These are phyloP conservation scores for Tulasnella sp. DNA, from an alignment of 768 basidiomycete species.

Conservation along the genomic window DNA sequence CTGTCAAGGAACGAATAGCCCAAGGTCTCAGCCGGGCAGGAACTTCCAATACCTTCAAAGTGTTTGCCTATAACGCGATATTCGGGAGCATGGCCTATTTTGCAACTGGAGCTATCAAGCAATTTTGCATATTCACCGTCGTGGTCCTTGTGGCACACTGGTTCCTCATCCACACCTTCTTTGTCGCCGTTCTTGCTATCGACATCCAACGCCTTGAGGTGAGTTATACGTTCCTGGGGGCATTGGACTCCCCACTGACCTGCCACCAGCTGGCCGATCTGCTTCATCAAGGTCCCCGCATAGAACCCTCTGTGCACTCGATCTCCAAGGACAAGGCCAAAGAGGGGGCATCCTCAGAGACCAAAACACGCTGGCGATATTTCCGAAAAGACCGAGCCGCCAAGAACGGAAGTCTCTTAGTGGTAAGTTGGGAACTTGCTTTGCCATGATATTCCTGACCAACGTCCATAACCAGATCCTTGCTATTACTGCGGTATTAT, in stretches of 20 bases:
- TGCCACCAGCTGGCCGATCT: slow-evolving; percentile 63
- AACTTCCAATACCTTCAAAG: slow-evolving; percentile 83
- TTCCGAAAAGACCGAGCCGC: slow-evolving; percentile 9
- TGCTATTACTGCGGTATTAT: slow-evolving; percentile 61
- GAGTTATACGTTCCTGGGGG: slow-evolving; percentile 20
- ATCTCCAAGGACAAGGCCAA: slow-evolving; percentile 23
- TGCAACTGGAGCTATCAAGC: slow-evolving; percentile 68
- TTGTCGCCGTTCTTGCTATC: slow-evolving; percentile 86
- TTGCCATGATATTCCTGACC: too few relatives aligned
- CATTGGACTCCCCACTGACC: slow-evolving; percentile 13
- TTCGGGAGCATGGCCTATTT: slow-evolving; percentile 65
- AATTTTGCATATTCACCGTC: slow-evolving; percentile 87
- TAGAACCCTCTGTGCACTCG: slow-evolving; percentile 35
- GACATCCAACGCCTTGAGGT: slow-evolving; percentile 90
- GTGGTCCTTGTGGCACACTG: slow-evolving; percentile 94
- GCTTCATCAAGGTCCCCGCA: slow-evolving; percentile 53
- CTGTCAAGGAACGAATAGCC: slow-evolving; percentile 86
- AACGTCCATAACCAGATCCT: too few relatives aligned
- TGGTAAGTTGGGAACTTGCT: too few relatives aligned
- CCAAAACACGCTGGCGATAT: background rate
- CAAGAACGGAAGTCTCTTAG: slow-evolving; percentile 67
- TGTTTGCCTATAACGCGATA: slow-evolving; percentile 72
- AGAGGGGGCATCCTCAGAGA: slow-evolving; percentile 16
- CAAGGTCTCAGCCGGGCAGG: slow-evolving; percentile 82
- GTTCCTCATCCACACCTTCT: slow-evolving; percentile 95